Percentiles rank a stretch among this genome's conserved stretches.
Evolutionary conservation across 129 eudicot species (phyloP).

Genomic region (Chrysanthemum seticuspe): DNA sequence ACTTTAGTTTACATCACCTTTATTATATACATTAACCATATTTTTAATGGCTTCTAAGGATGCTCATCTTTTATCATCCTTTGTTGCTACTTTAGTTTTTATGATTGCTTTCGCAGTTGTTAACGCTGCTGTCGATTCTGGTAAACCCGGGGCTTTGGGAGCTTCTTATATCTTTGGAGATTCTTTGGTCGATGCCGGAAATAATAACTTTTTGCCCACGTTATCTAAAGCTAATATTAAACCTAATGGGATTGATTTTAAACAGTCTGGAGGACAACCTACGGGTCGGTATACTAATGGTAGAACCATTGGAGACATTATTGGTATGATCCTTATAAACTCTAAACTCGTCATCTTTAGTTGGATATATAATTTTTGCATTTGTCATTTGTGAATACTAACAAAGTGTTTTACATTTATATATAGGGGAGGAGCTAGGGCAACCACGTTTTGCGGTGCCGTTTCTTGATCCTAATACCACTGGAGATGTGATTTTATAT

Average conservation of each 20-base stretch:
- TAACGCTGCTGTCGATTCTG: slow-evolving; percentile 27
- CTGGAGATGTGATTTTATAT: slow-evolving; percentile 67
- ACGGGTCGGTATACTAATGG: slow-evolving; percentile 95
- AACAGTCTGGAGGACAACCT: slow-evolving; percentile 71
- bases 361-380: neutral
- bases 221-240: slow-evolving; percentile 76
- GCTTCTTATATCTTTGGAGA: slow-evolving; percentile 99
- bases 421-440: slow-evolving; percentile 81
- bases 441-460: slow-evolving; percentile 73
- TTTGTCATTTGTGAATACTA: neutral
- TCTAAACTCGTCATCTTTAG: neutral
- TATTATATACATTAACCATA: neutral
- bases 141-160: slow-evolving; percentile 42
- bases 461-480: slow-evolving; percentile 83
- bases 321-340: slow-evolving; percentile 46
- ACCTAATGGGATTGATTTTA: slow-evolving; percentile 93
- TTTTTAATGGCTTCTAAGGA: slow-evolving; percentile 25
- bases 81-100: slow-evolving; percentile 23
- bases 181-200: slow-evolving; percentile 95
- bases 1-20: slow-evolving; percentile 2
- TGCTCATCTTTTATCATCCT: neutral
- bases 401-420: neutral
- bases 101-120: slow-evolving; percentile 23
- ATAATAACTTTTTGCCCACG: slow-evolving; percentile 76
- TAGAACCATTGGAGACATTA: slow-evolving; percentile 90